Conservation (phyloP, 2,329 filamentous ascomycete species). For the Cercospora sp. region DNA sequence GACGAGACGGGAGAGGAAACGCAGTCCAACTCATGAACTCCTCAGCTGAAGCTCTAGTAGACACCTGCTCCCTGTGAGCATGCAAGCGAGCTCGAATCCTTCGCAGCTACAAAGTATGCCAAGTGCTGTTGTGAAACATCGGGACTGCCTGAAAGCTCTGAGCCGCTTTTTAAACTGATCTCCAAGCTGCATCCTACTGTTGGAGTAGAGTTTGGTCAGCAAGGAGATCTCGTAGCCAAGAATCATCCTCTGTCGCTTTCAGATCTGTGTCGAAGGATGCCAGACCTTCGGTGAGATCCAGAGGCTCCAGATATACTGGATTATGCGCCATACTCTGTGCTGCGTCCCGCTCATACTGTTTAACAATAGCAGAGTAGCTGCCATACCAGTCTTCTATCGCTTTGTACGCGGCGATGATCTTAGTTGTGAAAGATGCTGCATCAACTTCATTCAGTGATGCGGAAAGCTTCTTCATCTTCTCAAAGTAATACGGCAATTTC, state of each 20-base stretch:
- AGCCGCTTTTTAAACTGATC: neutral
- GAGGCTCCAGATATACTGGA: neutral
- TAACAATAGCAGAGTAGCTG: slow-evolving; percentile 7
- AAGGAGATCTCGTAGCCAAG: neutral
- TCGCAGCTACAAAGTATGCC: neutral
- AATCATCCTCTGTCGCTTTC: neutral
- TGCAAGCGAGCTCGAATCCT: neutral
- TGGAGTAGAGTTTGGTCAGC: neutral
- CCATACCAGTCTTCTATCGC: slow-evolving; percentile 7
- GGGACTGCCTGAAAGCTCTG: neutral
- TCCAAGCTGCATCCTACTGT: neutral
- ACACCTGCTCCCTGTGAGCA: neutral
- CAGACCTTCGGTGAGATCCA: neutral
- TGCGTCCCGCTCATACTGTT: slow-evolving; percentile 7
- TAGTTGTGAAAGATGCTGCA: slow-evolving; percentile 3
- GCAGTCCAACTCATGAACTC: neutral
- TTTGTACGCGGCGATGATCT: slow-evolving; percentile 7
- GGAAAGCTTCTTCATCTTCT: neutral
- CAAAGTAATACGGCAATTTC: slow-evolving; percentile 16
- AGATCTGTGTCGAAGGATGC: neutral
- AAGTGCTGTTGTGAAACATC: neutral
- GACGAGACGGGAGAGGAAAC: neutral
- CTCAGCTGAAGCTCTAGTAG: neutral
- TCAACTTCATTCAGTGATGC: neutral
- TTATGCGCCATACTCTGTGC: neutral